Percentiles rank a stretch among this genome's conserved stretches.
phyloP scores from a whole-genome alignment of 768 basidiomycete species.

The Podaxis sp. region DNA sequence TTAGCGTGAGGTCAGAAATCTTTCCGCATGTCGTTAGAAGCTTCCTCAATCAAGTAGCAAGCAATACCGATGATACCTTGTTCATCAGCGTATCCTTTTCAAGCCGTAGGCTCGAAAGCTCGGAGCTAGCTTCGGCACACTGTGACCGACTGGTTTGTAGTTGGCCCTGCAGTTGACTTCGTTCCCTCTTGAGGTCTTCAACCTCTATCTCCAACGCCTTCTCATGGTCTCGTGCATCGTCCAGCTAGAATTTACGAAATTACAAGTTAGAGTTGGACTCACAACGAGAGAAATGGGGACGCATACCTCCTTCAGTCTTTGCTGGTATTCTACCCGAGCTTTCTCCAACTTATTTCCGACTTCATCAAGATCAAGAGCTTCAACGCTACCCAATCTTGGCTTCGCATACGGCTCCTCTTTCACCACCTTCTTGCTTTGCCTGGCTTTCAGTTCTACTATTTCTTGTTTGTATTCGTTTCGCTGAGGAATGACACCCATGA shows the following conservation, averaged over 20 bases:
- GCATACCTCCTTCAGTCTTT: conserved; percentile 3
- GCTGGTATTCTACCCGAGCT: conserved; percentile 16
- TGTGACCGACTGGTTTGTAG: neutral
- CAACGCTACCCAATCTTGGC: neutral
- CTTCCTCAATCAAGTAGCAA: neutral
- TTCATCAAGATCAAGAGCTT: conserved; percentile 14
- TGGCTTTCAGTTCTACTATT: conserved; percentile 1
- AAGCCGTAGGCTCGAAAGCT: neutral
- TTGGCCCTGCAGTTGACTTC: conserved; percentile 4
- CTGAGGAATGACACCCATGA: conserved; percentile 2
- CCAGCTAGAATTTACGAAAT: neutral
- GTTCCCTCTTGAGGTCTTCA: conserved; percentile 7
- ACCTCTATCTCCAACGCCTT: neutral
- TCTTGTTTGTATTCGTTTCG: conserved; percentile 11
- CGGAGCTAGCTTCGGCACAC: conserved; percentile 2
- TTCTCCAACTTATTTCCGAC: conserved; percentile 15
- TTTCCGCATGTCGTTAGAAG: neutral
- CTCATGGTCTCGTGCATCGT: conserved; percentile 1
- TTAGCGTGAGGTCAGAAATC: conserved; percentile 5
- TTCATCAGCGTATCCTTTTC: conserved; percentile 6
- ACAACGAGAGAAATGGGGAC: neutral
- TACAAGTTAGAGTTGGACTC: neutral
- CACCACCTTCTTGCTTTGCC: neutral
- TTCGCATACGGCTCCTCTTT: neutral
- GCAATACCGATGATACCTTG: neutral